Evolutionary conservation across 2,329 filamentous ascomycete genomes (phyloP), one percentile per base, ranked within the genome.

Genomic region (Colletotrichum destructivum): DNA sequence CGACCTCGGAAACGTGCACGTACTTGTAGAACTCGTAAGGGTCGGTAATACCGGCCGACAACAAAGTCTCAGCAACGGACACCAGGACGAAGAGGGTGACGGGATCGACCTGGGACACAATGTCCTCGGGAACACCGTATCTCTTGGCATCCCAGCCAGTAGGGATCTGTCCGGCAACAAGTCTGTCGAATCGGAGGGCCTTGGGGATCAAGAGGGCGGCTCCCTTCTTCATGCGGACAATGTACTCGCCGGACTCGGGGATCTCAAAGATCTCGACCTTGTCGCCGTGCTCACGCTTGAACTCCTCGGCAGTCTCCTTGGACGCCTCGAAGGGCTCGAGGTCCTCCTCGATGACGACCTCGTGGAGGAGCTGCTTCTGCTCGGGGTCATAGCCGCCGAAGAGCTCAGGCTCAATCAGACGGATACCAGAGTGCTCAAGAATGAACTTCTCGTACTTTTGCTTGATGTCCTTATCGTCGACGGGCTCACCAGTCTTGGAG

Each of bases 11-110:
- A 73, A 99, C 91, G 83, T 99, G 96, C 74, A 99, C 95, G 79
- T 99, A 99, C 87, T 98, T 95, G 90, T 99, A 99, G 86, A 99
- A 98, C 85, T 99, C 96, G 81, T 98, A 99, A 23, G 96, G 97
- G 81, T 99, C 97, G 35, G 96, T 98, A 82, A 99, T 96, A 91
- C 96, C 96, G 74, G 94, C 93, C 40, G 94, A 93, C 62, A 99
- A 88, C 9, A 99, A 91, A 71, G 95, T 92, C 83, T 99, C 97
- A 1, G 93, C 94, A 59, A 95, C 97, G 65, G 94, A 97, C 57
- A 98, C 95, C 56, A 99, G 92, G 40, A 98, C 94, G 81, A 94
- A 99, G 60, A 99, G 89, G 1, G 96, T 98, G 76, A 98, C 96
- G 7, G 95, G 96, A 79, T 99, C 97, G 74, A 99, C 96, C 82